phyloP scores from a whole-genome alignment of 345 rosid genomes.

The Melastoma malabathricum region DNA sequence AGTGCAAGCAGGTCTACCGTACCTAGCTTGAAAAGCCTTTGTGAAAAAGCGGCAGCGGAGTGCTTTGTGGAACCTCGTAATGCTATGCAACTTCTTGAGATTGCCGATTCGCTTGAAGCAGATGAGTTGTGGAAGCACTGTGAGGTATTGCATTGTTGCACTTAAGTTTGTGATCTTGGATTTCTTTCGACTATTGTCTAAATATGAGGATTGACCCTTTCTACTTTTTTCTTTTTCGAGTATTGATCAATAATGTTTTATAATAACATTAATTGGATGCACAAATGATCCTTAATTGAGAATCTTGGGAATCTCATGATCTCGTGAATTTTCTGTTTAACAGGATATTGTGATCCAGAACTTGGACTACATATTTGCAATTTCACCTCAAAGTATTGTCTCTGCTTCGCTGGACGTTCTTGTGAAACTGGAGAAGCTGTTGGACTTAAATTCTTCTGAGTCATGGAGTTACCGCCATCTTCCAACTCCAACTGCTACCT shows the following conservation, averaged over 20 bases:
- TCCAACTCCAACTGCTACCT: constrained; percentile 77
- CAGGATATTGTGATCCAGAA: constrained; percentile 81
- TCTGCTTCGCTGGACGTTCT: constrained; percentile 58
- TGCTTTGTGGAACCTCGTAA: constrained; percentile 80
- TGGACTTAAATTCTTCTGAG: constrained; percentile 77
- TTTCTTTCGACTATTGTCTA: background rate
- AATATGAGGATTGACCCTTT: background rate
- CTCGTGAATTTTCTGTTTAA: constrained; percentile 11
- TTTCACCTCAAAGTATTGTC: constrained; percentile 56
- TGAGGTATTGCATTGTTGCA: constrained; percentile 38
- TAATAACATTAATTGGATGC: too few relatives aligned
- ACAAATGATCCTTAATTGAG: too few relatives aligned
- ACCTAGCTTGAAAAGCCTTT: constrained; percentile 74
- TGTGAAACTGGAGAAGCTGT: constrained; percentile 61
- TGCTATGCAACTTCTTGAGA: constrained; percentile 76
- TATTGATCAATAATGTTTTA: too few relatives aligned
- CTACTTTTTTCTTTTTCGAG: too few relatives aligned
- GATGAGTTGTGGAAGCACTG: constrained; percentile 67
- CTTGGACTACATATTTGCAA: constrained; percentile 70
- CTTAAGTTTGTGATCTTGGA: background rate
- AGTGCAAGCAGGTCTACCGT: constrained; percentile 3
- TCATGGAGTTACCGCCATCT: constrained; percentile 77
- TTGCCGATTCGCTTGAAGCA: constrained; percentile 92
- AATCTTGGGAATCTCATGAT: too few relatives aligned
- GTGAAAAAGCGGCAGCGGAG: constrained; percentile 89